Conservation (phyloP, 2,329 filamentous ascomycete genomes). For the Fusarium keratoplasticum region DNA sequence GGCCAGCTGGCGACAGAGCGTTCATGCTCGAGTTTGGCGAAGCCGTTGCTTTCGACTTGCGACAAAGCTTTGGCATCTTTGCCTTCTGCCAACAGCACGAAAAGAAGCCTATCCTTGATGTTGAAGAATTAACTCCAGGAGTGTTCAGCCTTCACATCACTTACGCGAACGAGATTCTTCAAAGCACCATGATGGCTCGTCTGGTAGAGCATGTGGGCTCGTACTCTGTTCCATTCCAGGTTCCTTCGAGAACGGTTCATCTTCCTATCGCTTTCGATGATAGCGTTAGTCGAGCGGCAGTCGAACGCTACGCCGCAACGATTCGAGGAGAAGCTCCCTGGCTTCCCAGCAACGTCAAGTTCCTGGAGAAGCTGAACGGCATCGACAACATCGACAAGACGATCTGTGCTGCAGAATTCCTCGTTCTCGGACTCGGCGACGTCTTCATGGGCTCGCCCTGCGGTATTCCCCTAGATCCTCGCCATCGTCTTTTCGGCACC, state of each 20-base stretch:
- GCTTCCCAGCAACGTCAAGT: slow-evolving; percentile 71
- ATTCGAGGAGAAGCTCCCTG: slow-evolving; percentile 71
- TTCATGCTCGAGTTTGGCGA: slow-evolving; percentile 51
- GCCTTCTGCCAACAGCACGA: slow-evolving; percentile 49
- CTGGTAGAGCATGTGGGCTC: slow-evolving; percentile 40
- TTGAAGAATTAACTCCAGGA: slow-evolving; percentile 50
- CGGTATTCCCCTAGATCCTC: slow-evolving; percentile 50
- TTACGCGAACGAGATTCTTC: slow-evolving; percentile 39
- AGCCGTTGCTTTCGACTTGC: slow-evolving; percentile 45
- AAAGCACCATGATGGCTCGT: slow-evolving; percentile 31
- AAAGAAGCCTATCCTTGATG: slow-evolving; percentile 40
- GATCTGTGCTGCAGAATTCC: slow-evolving; percentile 48
- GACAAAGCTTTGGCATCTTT: slow-evolving; percentile 49
- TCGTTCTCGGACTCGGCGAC: slow-evolving; percentile 53
- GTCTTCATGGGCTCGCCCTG: slow-evolving; percentile 55
- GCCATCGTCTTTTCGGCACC: slow-evolving; percentile 50
- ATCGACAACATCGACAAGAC: slow-evolving; percentile 43
- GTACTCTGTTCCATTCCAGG: slow-evolving; percentile 30
- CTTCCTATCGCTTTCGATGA: slow-evolving; percentile 56
- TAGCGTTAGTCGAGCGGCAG: slow-evolving; percentile 58
- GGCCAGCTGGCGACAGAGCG: slow-evolving; percentile 49
- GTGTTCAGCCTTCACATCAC: slow-evolving; percentile 50
- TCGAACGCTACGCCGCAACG: slow-evolving; percentile 70
- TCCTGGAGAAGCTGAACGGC: slow-evolving; percentile 54
- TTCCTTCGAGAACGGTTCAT: slow-evolving; percentile 47